Percentiles rank a stretch among this genome's conserved stretches.
phyloP scores from a whole-genome alignment of 805 yeast species.

The Wickerhamiella australiensis region DNA sequence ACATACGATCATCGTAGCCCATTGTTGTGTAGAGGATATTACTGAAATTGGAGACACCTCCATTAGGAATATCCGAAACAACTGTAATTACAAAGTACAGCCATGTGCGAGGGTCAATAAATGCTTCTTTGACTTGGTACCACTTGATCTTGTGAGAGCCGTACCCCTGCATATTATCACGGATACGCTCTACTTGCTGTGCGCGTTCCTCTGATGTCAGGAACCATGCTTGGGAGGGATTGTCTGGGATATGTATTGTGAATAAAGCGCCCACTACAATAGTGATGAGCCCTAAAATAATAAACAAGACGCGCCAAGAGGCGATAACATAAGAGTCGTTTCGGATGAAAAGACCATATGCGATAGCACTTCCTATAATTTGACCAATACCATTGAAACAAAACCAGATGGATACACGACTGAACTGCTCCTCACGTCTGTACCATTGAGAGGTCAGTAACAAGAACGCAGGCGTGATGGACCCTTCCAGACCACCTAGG shows the following conservation, averaged over 20 bases:
- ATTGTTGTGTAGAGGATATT: slow-evolving; percentile 34
- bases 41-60: slow-evolving; percentile 41
- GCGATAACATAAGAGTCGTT: slow-evolving; percentile 19
- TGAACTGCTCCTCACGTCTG: slow-evolving; percentile 36
- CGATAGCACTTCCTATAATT: slow-evolving; percentile 37
- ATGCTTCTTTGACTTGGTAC: slow-evolving; percentile 41
- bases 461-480: slow-evolving; percentile 46
- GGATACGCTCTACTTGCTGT: slow-evolving; percentile 41
- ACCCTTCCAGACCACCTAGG: slow-evolving; percentile 41
- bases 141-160: slow-evolving; percentile 42
- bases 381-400: slow-evolving; percentile 35
- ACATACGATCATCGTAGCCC: slow-evolving; percentile 20
- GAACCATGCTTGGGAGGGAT: slow-evolving; percentile 39
- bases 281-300: slow-evolving; percentile 47
- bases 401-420: slow-evolving; percentile 34
- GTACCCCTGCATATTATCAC: slow-evolving; percentile 44
- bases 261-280: slow-evolving; percentile 28
- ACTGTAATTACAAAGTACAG: slow-evolving; percentile 34
- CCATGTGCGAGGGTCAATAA: slow-evolving; percentile 40
- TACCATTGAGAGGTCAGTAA: slow-evolving; percentile 49
- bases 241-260: slow-evolving; percentile 36
- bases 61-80: slow-evolving; percentile 39
- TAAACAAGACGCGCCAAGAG: slow-evolving; percentile 44
- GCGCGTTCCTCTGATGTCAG: slow-evolving; percentile 36
- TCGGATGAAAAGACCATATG: slow-evolving; percentile 31